phyloP scores from a whole-genome alignment of 768 basidiomycete genomes.

The Lanmaoa pseudosensibilis region DNA sequence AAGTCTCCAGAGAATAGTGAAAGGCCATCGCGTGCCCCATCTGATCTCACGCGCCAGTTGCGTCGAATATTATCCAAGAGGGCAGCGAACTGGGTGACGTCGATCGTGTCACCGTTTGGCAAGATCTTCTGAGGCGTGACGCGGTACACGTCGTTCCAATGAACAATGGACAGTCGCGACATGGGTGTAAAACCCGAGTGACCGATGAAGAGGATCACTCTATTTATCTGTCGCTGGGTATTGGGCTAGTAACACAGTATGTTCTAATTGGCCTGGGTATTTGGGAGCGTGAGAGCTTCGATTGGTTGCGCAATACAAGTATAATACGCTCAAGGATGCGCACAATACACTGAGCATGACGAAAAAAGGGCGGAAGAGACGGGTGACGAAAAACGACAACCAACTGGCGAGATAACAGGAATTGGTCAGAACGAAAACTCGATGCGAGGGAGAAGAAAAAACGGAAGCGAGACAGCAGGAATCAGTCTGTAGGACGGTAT shows the following conservation, averaged over 20 bases:
- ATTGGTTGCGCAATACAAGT: too few species aligned
- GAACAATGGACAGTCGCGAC: conserved; percentile 48
- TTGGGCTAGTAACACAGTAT: not conserved
- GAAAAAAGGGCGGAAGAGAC: too few species aligned
- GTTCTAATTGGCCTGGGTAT: too few species aligned
- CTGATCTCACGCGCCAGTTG: conserved; percentile 49
- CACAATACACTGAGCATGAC: too few species aligned
- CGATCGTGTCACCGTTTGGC: conserved; percentile 61
- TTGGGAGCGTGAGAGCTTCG: too few species aligned
- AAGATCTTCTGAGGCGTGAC: conserved; percentile 71
- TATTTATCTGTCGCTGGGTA: conserved; percentile 4
- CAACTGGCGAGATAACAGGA: too few species aligned
- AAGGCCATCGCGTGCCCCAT: conserved; percentile 66
- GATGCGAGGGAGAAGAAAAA: too few species aligned
- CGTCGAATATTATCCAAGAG: conserved; percentile 62
- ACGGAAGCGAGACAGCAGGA: too few species aligned
- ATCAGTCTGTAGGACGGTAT: too few species aligned
- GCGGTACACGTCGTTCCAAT: conserved; percentile 86
- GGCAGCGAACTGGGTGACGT: conserved; percentile 83
- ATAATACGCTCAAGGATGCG: too few species aligned
- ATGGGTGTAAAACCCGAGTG: conserved; percentile 23
- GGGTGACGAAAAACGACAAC: too few species aligned
- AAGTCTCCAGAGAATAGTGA: conserved; percentile 87
- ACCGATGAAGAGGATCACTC: not conserved
- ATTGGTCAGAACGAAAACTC: too few species aligned